Percentiles rank a stretch among this genome's conserved stretches.
Conservation (phyloP, 164 flowering plant species). For the Kingdonia uniflora region DNA sequence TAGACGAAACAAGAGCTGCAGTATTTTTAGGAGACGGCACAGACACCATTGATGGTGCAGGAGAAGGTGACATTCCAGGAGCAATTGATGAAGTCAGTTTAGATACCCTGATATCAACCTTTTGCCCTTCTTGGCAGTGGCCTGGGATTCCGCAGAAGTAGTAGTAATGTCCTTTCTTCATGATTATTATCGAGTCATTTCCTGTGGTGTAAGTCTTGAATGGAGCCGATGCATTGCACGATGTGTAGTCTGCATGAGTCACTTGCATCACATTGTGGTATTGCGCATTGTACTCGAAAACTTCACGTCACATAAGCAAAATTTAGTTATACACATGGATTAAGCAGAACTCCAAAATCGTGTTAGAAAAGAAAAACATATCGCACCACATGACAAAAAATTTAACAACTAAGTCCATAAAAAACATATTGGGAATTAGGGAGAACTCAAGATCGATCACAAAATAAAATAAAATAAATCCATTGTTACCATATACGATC, state of each 20-base stretch:
- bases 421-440: no score
- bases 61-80: constrained; percentile 9
- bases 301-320: constrained; percentile 15
- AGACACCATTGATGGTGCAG: constrained; percentile 13
- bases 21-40: constrained; percentile 11
- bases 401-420: no score
- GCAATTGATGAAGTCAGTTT: neutral
- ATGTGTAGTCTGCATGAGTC: constrained; percentile 26
- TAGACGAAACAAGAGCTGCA: constrained; percentile 5
- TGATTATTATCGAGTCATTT: constrained; percentile 38
- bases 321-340: no score
- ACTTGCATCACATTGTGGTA: constrained; percentile 66
- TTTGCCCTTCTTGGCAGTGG: constrained; percentile 62
- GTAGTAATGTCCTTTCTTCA: constrained; percentile 37
- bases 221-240: constrained; percentile 48
- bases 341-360: no score
- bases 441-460: no score
- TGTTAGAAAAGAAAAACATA: no score
- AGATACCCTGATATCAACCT: constrained; percentile 42
- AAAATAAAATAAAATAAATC: no score
- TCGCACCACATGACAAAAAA: no score
- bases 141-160: constrained; percentile 62
- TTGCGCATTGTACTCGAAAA: constrained; percentile 40
- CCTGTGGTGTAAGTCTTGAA: constrained; percentile 33
- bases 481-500: no score